Evolutionary conservation across 2,329 filamentous ascomycete genomes (phyloP), one percentile per base, ranked within the genome.

Genomic region (Cytospora piceicola): DNA sequence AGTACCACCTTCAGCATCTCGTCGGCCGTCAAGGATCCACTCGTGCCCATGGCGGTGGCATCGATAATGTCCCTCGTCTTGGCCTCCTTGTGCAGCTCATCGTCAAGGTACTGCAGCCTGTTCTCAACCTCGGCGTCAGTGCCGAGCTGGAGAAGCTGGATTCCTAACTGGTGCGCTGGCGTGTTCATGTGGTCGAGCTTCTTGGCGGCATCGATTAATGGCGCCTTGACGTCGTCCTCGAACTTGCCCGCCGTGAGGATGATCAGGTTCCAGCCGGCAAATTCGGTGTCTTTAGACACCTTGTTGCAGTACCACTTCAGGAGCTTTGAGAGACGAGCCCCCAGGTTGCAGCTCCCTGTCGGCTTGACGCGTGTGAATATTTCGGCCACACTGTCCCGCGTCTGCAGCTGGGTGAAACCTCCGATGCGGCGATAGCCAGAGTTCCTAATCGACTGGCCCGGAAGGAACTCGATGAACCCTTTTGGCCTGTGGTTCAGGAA

Each of bases 401-500:
- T 69, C 12, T 68, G 69, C 30, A 58, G 68, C 59, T 71, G 70
- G 67, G 69, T 69, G 67, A 72, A 69, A 46, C 70, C 63, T 56
- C 71, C 85, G 70, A 97, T 83, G 67, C 90, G 87, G 70, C 82
- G 82, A 78, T 91, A 94, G 4, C 85, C 86, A 2, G 71, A 72
- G 60, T 71, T 71, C 0, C 81, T 78, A 0, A 78, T 76, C 0
- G 80, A 77, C 60, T 80, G 77, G 32, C 75, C 75, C 12, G 73
- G 71, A 4, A 56, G 52, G 11, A 65, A 64, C 4, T 73, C 71
- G 22, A 82, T 79, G 0, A 67, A 65, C 39, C 78, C 73, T 8
- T 67, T 75, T 68, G 79, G 81, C 53, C 75, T 73, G 74, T 90
- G 84, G 78, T 98, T 97, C 46, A 98, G 82, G 77, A 98, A 98